These are phyloP conservation scores for Ceratocystis albifundus DNA, from an alignment of 2,329 filamentous ascomycete genomes.

Conservation along the genomic window DNA sequence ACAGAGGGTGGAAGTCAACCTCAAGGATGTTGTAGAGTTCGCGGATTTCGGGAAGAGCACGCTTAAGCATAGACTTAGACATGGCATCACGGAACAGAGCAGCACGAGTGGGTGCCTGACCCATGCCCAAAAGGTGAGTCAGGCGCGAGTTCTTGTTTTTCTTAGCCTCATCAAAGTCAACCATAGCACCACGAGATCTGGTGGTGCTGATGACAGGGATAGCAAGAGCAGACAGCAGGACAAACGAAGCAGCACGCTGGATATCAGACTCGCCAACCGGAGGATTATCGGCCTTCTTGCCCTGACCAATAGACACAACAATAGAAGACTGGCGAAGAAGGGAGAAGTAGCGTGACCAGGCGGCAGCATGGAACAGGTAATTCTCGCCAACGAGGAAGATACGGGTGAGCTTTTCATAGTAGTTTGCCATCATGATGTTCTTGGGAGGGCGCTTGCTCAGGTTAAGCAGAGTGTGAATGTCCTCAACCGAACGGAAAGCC, in stretches of 20 bases:
- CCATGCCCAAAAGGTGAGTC: constrained; percentile 91
- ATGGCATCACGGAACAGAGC: constrained; percentile 91
- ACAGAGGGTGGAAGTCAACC: constrained; percentile 96
- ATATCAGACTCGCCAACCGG: constrained; percentile 79
- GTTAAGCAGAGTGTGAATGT: constrained; percentile 94
- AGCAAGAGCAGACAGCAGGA: constrained; percentile 86
- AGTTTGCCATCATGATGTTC: constrained; percentile 99
- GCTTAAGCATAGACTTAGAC: constrained; percentile 87
- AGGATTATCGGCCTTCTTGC: constrained; percentile 90
- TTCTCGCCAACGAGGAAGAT: constrained; percentile 99
- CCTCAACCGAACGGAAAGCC: constrained; percentile 97
- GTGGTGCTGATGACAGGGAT: constrained; percentile 99
- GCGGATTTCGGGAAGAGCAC: constrained; percentile 84
- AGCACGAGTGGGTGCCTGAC: constrained; percentile 72
- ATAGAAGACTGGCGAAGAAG: constrained; percentile 83
- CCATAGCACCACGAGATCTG: constrained; percentile 84
- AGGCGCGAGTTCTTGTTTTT: constrained; percentile 99
- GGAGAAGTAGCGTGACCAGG: constrained; percentile 96
- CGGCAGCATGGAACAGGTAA: constrained; percentile 96
- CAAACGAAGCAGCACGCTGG: constrained; percentile 88
- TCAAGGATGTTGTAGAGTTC: constrained; percentile 98
- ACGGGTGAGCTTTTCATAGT: constrained; percentile 97
- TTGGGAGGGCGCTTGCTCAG: constrained; percentile 96
- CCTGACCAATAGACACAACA: constrained; percentile 70
- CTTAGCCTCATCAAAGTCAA: constrained; percentile 90